A percentile compares a stretch with the other conserved stretches of the same genome.
Evolutionary conservation across 306 rosid genomes (phyloP).

Genomic region (Inga laurina): DNA sequence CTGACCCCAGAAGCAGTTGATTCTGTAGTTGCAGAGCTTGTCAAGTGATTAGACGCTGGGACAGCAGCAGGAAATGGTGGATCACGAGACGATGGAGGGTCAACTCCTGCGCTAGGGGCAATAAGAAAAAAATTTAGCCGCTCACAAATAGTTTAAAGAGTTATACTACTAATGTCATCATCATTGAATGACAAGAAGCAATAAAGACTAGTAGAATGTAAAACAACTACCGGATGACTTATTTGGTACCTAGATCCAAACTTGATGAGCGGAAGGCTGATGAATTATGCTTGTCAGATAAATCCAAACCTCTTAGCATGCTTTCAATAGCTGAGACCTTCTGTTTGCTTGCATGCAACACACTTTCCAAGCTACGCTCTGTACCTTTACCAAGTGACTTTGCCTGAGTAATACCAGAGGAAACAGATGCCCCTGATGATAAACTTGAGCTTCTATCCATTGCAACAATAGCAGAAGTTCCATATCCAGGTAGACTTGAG

Average conservation of each 20-base stretch:
- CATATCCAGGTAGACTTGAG: conserved; percentile 90
- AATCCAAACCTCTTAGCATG: conserved; percentile 96
- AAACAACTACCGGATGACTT: conserved; percentile 37
- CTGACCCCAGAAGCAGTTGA: conserved; percentile 57
- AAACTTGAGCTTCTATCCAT: conserved; percentile 95
- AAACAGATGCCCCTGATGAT: conserved; percentile 78
- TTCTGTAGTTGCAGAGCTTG: conserved; percentile 70
- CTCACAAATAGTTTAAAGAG: conserved; percentile 46
- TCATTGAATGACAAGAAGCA: conserved; percentile 23
- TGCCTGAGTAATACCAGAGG: conserved; percentile 80
- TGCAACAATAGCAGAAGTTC: conserved; percentile 98
- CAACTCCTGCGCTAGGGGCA: conserved; percentile 99
- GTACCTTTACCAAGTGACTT: conserved; percentile 75
- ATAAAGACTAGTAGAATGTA: conserved; percentile 24
- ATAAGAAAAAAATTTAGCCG: conserved; percentile 77
- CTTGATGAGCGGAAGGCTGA: conserved; percentile 82
- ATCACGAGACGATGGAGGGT: conserved; percentile 99
- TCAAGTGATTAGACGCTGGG: conserved; percentile 74
- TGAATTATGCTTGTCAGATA: conserved; percentile 77
- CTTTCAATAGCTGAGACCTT: conserved; percentile 95
- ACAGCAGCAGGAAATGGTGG: conserved; percentile 97
- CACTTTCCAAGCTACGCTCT: conserved; percentile 97
- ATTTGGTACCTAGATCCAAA: conserved; percentile 98
- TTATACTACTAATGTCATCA: conserved; percentile 10
- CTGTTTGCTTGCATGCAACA: conserved; percentile 95